phyloP scores from a whole-genome alignment of 345 rosid species.

The Eucalyptus erythrocorys region DNA sequence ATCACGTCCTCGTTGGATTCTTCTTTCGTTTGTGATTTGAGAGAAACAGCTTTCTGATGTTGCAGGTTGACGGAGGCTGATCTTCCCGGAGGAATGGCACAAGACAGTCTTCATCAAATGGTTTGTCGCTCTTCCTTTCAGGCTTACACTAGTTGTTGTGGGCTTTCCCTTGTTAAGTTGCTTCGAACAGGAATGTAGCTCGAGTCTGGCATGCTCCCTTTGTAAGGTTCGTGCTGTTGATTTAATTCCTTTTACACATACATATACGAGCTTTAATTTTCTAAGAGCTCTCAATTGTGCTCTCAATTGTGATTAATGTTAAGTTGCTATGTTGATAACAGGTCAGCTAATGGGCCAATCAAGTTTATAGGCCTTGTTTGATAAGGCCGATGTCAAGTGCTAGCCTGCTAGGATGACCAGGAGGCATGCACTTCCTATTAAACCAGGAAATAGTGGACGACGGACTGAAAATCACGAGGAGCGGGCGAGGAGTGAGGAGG shows the following conservation, averaged over 20 bases:
- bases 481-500: neutral
- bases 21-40: neutral
- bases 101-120: slow-evolving; percentile 38
- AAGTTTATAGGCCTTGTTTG: neutral
- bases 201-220: neutral
- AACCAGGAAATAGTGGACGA: neutral
- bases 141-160: neutral
- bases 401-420: neutral
- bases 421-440: neutral
- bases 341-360: neutral
- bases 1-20: neutral
- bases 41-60: neutral
- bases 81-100: slow-evolving; percentile 20
- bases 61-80: slow-evolving; percentile 30
- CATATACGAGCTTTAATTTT: neutral
- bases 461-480: neutral
- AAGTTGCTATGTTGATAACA: neutral
- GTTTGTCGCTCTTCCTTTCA: slow-evolving; percentile 17
- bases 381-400: neutral
- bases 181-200: neutral
- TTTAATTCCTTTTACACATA: neutral
- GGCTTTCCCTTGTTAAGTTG: neutral
- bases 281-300: neutral
- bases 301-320: neutral
- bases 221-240: neutral